Percentiles rank a stretch among this genome's conserved stretches.
phyloP scores from a whole-genome alignment of 352 stramenopile species.

The Phytophthora vignae region DNA sequence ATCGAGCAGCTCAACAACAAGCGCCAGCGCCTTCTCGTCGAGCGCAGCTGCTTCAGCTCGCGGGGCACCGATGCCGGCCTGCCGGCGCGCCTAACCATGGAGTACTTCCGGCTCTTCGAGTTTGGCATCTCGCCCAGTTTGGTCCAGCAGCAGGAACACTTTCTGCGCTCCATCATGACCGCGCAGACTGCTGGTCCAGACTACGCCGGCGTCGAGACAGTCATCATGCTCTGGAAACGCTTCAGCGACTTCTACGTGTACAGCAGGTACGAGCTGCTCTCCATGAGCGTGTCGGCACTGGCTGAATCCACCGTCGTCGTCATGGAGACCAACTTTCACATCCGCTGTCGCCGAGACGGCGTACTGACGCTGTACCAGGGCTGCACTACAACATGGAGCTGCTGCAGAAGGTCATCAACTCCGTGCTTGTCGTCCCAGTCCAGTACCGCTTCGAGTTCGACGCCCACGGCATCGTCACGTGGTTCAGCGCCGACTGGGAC shows the following conservation, averaged over 20 bases:
- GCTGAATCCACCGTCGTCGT: constrained; percentile 57
- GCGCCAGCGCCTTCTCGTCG: constrained; percentile 33
- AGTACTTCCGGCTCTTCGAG: constrained; percentile 70
- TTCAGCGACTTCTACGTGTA: constrained; percentile 53
- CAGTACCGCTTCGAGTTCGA: constrained; percentile 71
- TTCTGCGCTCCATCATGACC: constrained; percentile 64
- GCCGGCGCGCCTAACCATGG: constrained; percentile 46
- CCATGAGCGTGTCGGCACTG: constrained; percentile 42
- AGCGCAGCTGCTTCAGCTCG: constrained; percentile 45
- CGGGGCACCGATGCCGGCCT: constrained; percentile 36
- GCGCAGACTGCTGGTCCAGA: constrained; percentile 52
- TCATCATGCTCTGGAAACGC: constrained; percentile 58
- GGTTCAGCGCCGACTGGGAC: constrained; percentile 70
- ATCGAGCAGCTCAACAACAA: constrained; percentile 51
- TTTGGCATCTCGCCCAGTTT: constrained; percentile 43
- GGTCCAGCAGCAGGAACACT: constrained; percentile 48
- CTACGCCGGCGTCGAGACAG: constrained; percentile 52
- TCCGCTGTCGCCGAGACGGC: constrained; percentile 50
- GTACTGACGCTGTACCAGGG: constrained; percentile 51
- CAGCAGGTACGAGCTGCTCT: constrained; percentile 42
- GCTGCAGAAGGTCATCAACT: constrained; percentile 59
- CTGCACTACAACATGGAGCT: constrained; percentile 49
- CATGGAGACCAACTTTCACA: constrained; percentile 47
- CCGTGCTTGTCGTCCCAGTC: constrained; percentile 45
- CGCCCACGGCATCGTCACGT: constrained; percentile 44